phyloP scores from a whole-genome alignment of 1,284 basidiomycete species.

The Moniliella sp. region DNA sequence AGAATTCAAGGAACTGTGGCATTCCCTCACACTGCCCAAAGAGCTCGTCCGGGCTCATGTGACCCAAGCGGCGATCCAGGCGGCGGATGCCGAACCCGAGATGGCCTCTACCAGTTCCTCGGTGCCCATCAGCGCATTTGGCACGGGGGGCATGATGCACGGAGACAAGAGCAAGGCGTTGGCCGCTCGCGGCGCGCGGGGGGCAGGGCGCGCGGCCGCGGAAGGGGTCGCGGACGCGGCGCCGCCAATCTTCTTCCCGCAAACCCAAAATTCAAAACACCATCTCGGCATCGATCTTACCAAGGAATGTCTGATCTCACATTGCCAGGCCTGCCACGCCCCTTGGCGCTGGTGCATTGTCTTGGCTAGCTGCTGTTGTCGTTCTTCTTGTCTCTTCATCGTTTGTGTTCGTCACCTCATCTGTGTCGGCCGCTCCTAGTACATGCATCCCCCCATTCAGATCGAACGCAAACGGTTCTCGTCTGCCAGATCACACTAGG shows the following conservation, averaged over 20 bases:
- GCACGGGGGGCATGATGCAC: neutral
- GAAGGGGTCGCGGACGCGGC: too few species aligned
- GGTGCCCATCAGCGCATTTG: neutral
- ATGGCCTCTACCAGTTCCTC: neutral
- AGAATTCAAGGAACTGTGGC: constrained; percentile 76
- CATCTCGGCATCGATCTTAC: constrained; percentile 62
- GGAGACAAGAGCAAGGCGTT: neutral
- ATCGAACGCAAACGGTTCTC: too few species aligned
- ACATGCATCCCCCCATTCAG: too few species aligned
- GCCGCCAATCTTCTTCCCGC: constrained; percentile 36
- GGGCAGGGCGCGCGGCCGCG: constrained; percentile 1
- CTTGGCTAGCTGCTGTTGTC: too few species aligned
- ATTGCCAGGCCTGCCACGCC: too few species aligned
- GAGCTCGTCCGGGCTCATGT: constrained; percentile 52
- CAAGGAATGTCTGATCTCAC: constrained; percentile 36
- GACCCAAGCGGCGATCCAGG: too few species aligned
- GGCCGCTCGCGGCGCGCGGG: neutral
- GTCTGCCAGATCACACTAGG: too few species aligned
- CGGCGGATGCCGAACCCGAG: neutral
- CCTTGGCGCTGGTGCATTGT: too few species aligned
- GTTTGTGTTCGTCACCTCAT: too few species aligned
- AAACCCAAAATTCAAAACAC: constrained; percentile 16
- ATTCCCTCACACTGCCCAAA: constrained; percentile 50
- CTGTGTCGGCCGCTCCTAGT: too few species aligned
- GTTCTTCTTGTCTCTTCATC: too few species aligned